These are phyloP conservation scores for Curvularia eragrostidis DNA, from an alignment of 2,329 filamentous ascomycete genomes.

Conservation along the genomic window DNA sequence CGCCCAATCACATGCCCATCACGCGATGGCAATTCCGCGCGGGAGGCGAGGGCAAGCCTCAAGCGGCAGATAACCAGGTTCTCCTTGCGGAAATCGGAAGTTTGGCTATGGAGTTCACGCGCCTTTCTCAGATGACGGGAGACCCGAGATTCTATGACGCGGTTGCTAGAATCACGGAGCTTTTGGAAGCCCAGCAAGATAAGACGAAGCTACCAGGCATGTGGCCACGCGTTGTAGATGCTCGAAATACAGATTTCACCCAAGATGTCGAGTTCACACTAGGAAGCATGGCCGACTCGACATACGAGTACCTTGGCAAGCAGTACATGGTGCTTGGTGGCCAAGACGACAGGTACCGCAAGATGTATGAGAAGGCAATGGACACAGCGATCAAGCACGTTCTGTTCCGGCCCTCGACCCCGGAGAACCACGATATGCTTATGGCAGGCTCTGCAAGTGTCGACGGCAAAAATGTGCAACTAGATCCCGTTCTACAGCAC, in stretches of 20 bases:
- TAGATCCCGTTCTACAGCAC: slow-evolving; percentile 63
- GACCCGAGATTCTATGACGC: slow-evolving; percentile 58
- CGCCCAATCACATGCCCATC: slow-evolving; percentile 88
- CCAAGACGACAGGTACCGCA: slow-evolving; percentile 54
- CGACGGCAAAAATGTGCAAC: slow-evolving; percentile 33
- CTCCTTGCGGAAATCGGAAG: slow-evolving; percentile 58
- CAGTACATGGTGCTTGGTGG: slow-evolving; percentile 53
- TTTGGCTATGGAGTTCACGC: slow-evolving; percentile 57
- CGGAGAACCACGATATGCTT: slow-evolving; percentile 55
- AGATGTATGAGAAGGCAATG: slow-evolving; percentile 63
- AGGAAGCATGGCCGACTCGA: slow-evolving; percentile 49
- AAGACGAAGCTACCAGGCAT: slow-evolving; percentile 55
- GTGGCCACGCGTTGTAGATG: slow-evolving; percentile 57
- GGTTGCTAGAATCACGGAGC: slow-evolving; percentile 51
- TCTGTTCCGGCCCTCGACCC: slow-evolving; percentile 59
- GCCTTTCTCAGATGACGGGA: slow-evolving; percentile 54
- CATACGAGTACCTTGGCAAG: slow-evolving; percentile 51
- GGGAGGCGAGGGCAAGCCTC: slow-evolving; percentile 47
- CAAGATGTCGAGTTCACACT: slow-evolving; percentile 47
- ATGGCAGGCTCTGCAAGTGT: slow-evolving; percentile 54
- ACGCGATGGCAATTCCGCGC: slow-evolving; percentile 54
- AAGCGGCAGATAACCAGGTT: slow-evolving; percentile 51
- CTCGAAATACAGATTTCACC: slow-evolving; percentile 50
- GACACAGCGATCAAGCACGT: slow-evolving; percentile 53
- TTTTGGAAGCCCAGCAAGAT: slow-evolving; percentile 52